Conservation (phyloP, 768 basidiomycete genomes). For the Psilocybe sp. region DNA sequence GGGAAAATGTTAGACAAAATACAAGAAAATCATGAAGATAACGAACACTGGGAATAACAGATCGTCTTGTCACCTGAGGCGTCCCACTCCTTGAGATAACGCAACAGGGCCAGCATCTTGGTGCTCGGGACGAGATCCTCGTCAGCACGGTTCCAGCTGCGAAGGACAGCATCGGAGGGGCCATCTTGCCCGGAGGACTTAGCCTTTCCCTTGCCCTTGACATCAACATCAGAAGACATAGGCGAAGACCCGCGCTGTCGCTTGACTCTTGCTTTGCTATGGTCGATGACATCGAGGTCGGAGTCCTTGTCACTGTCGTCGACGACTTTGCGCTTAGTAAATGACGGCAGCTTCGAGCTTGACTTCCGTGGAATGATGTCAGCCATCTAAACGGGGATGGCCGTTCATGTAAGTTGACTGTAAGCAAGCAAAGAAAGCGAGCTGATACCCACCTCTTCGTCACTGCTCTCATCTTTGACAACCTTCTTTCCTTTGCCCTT, state of each 20-base stretch:
- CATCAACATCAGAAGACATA: conserved; percentile 1
- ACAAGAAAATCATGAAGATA: not conserved
- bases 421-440: not conserved
- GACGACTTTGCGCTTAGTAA: conserved; percentile 15
- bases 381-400: conserved; percentile 16
- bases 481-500: conserved; percentile 31
- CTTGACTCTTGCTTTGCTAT: conserved; percentile 13
- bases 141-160: conserved; percentile 58
- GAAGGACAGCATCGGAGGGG: conserved; percentile 42
- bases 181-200: conserved; percentile 13
- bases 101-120: conserved; percentile 62
- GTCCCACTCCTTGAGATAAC: conserved; percentile 58
- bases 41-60: conserved; percentile 66
- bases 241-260: conserved; percentile 11
- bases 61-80: conserved; percentile 66
- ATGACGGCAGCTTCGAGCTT: conserved; percentile 9
- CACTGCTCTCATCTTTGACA: not conserved
- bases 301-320: conserved; percentile 23
- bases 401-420: not conserved
- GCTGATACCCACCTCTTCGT: conserved; percentile 3
- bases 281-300: conserved; percentile 20
- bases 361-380: conserved; percentile 21
- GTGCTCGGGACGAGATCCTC: conserved; percentile 63
- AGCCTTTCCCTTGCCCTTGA: conserved; percentile 26
- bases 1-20: conserved; percentile 1